These are phyloP conservation scores for Tolypocladium ophioglossoides DNA, from an alignment of 2,329 filamentous ascomycete genomes.

Conservation along the genomic window DNA sequence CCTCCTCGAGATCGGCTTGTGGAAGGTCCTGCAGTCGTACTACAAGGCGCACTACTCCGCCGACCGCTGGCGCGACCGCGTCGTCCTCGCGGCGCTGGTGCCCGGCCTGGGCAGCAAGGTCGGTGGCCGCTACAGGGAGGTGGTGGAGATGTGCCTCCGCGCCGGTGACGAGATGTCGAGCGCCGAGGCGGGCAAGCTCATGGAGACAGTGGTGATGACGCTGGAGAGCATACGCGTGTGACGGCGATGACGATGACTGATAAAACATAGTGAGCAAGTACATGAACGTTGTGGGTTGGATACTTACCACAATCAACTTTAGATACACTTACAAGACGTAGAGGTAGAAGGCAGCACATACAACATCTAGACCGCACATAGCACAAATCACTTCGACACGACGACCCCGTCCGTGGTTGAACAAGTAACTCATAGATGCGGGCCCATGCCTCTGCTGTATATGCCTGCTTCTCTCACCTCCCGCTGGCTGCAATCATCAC, in stretches of 20 bases:
- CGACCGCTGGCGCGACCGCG: slow-evolving; percentile 30
- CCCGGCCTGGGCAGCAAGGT: slow-evolving; percentile 30
- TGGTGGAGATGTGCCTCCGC: slow-evolving; percentile 30
- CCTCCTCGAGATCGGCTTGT: slow-evolving; percentile 39
- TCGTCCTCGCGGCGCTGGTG: slow-evolving; percentile 28
- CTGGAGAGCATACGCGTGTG: slow-evolving; percentile 26
- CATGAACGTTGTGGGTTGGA: neutral
- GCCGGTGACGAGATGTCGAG: slow-evolving; percentile 25
- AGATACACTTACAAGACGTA: neutral
- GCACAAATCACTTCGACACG: neutral
- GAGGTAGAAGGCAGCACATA: neutral
- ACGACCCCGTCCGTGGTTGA: neutral
- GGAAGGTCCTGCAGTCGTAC: slow-evolving; percentile 30
- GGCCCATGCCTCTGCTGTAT: neutral
- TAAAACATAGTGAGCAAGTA: neutral
- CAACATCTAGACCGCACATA: neutral
- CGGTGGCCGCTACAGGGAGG: slow-evolving; percentile 26
- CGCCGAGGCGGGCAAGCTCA: slow-evolving; percentile 25
- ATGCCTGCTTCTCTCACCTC: neutral
- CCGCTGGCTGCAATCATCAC: neutral
- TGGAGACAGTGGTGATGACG: slow-evolving; percentile 30
- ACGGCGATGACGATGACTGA: slow-evolving; percentile 1
- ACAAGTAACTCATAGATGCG: neutral
- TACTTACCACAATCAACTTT: neutral
- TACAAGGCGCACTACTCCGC: slow-evolving; percentile 31